Evolutionary conservation across 2,329 filamentous ascomycete genomes (phyloP), one percentile per base, ranked within the genome.

Genomic region (Sordariomycetes sp.): DNA sequence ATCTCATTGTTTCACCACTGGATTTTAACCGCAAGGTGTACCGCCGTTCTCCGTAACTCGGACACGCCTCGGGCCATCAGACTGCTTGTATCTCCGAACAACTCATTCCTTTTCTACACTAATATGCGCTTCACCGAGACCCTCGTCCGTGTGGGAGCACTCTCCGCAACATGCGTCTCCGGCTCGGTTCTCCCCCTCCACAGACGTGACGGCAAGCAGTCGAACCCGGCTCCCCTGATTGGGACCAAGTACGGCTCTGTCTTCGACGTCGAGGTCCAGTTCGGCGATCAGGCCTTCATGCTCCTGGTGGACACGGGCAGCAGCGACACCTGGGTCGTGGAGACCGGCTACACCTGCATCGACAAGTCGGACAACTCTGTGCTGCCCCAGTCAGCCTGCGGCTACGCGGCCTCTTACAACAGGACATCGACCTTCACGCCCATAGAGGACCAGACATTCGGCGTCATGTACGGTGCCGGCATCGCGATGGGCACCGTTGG

Each of bases 311-410:
- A 60, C 24, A 35, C 59, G 3, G 59, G 55, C n/a, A 55, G 52
- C 16, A 51, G 51, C 28, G 59, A 60, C 25, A 58, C 55, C 14
- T 60, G 59, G 59, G 32, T 74, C 20, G 55, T 58, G 7, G 28
- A 55, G 20, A 53, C 32, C 6, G 24, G 20, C 28, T 60, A 58
- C 34, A 14, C 22, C 22, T 60, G 59, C 25, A 53, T 60, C 22
- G 56, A 55, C 25, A 53, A 55, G 1, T 24, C 22, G 1, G 57
- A 55, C 6, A 12, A 37, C n/a, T 48, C 52, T n/a, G 22, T 35
- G 18, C 50, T 54, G 54, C 18, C 54, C 2, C 54, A 57, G 58
- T 16, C 22, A 8, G 43, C 25, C 16, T 60, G 59, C 53, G 51
- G 58, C 53, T 58, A 58, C 58, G 59, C 52, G 14, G 54, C 40